Evolutionary conservation across 2,329 filamentous ascomycete genomes (phyloP), one percentile per base, ranked within the genome.

Genomic region (Hypoxylon sp.): DNA sequence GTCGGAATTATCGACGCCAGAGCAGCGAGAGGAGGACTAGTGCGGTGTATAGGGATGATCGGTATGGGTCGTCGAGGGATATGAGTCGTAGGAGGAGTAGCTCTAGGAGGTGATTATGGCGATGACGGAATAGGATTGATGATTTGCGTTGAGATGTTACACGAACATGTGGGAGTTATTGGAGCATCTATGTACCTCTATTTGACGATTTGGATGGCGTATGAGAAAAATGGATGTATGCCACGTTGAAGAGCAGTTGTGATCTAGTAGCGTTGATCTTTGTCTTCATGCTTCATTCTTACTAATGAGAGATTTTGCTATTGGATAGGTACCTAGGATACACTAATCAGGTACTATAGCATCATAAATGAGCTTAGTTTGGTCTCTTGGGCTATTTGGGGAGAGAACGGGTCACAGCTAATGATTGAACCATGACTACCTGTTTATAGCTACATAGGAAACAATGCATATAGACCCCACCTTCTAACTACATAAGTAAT

Each of bases 21-120:
- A 64, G 66, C 30, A 62, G 62, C 30, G 47, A 67, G 34, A 57
- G 66, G 34, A 55, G 63, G 32, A 64, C 64, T 30, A 61, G 66
- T 21, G 43, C 51, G n/a, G 53, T 59, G 3, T 69, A 67, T 35
- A 51, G 63, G 31, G 64, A 73, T 32, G 66, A 67, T 1, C 67
- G 67, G 12, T 63, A 69, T 38, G 63, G 46, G 46, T 49, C 62
- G 20, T 41, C 67, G 31, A 56, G 69, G 42, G 65, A 68, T 34
- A 57, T 67, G n/a, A 67, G 69, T 36, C 63, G 64, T 38, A 63
- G 66, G 55, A 59, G 67, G 32, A 71, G 68, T 46, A 59, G 65
- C 27, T 68, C 67, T 31, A 61, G 67, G 55, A 64, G 67, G 30
- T 69, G 50, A 66, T 3, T n/a, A 16, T 32, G 8, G 30, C 7